Conservation (phyloP, 768 basidiomycete genomes). For the Lactarius hengduanensis region DNA sequence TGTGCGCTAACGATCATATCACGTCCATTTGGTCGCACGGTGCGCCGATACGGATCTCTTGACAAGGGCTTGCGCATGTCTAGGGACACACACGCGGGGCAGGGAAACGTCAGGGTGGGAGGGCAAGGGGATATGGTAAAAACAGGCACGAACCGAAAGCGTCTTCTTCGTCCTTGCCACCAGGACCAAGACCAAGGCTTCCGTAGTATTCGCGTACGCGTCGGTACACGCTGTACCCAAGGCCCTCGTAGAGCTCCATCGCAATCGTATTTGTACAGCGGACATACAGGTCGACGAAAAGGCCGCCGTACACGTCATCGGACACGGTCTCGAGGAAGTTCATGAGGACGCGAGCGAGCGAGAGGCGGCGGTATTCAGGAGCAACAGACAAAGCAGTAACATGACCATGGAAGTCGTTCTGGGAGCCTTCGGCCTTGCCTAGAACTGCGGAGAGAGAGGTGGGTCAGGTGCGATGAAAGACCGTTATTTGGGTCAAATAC, state of each 20-base stretch:
- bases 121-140: background rate
- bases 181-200: constrained; percentile 68
- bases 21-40: constrained; percentile 67
- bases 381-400: constrained; percentile 94
- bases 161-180: constrained; percentile 82
- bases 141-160: constrained; percentile 72
- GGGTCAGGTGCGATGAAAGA: background rate
- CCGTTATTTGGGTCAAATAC: constrained; percentile 31
- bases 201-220: constrained; percentile 90
- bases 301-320: constrained; percentile 74
- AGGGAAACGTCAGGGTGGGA: background rate
- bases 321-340: constrained; percentile 80
- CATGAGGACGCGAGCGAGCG: constrained; percentile 87
- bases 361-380: constrained; percentile 87
- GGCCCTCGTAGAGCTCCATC: constrained; percentile 85
- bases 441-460: constrained; percentile 56
- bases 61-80: constrained; percentile 76
- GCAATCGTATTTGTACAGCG: constrained; percentile 84
- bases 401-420: constrained; percentile 86
- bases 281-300: constrained; percentile 96
- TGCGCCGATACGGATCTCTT: constrained; percentile 57
- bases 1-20: constrained; percentile 67
- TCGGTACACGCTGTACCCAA: constrained; percentile 92
- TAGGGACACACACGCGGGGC: constrained; percentile 28
- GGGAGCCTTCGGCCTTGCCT: constrained; percentile 85